phyloP scores from a whole-genome alignment of 805 yeast species.

The Starmerella apis region DNA sequence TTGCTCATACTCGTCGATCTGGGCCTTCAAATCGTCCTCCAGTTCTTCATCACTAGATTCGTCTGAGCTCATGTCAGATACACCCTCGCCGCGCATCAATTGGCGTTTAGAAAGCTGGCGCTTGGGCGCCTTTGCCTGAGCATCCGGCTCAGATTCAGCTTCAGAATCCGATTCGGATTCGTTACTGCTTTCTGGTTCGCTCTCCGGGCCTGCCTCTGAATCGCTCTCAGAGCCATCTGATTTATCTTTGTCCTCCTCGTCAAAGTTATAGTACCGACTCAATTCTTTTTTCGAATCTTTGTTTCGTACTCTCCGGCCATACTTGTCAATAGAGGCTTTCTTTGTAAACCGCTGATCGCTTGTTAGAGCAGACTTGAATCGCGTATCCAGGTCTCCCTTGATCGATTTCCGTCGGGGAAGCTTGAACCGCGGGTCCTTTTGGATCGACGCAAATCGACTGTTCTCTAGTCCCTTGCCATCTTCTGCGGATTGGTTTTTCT shows the following conservation, averaged over 20 bases:
- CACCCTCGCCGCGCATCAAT: slow-evolving; percentile 26
- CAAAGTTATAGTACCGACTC: slow-evolving; percentile 55
- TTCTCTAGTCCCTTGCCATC: slow-evolving; percentile 35
- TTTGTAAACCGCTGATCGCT: slow-evolving; percentile 48
- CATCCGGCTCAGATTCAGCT: slow-evolving; percentile 18
- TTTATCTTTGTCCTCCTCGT: slow-evolving; percentile 25
- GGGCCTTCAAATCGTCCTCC: slow-evolving; percentile 21
- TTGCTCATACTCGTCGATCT: slow-evolving; percentile 33
- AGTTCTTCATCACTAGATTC: slow-evolving; percentile 12
- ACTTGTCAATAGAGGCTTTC: slow-evolving; percentile 62
- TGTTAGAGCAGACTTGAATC: slow-evolving; percentile 63
- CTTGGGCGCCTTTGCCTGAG: neutral
- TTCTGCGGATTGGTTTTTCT: neutral
- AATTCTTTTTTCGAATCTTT: slow-evolving; percentile 42
- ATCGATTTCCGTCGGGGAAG: slow-evolving; percentile 57
- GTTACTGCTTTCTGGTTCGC: too few species aligned
- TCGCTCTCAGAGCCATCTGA: neutral
- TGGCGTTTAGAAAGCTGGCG: slow-evolving; percentile 16
- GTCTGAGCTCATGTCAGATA: neutral
- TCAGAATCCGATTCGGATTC: neutral
- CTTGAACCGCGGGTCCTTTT: slow-evolving; percentile 80
- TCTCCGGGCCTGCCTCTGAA: slow-evolving; percentile 18
- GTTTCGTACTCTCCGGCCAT: slow-evolving; percentile 62
- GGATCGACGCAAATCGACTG: slow-evolving; percentile 66
- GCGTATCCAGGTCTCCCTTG: slow-evolving; percentile 70